Evolutionary conservation across 2,329 filamentous ascomycete genomes (phyloP), one percentile per base, ranked within the genome.

Genomic region (Leptographium wingfieldii): DNA sequence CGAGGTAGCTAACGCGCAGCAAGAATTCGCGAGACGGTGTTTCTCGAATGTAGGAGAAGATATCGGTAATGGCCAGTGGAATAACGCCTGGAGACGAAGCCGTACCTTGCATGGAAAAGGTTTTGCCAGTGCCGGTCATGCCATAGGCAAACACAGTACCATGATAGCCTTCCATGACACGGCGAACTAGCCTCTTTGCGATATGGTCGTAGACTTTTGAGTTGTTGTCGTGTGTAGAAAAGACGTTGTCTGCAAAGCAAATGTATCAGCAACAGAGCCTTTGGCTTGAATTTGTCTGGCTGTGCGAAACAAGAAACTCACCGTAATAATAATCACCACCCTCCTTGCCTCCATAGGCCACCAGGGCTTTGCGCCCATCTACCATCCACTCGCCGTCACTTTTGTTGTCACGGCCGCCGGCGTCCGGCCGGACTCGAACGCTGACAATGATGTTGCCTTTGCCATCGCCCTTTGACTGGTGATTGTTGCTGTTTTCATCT

Each of bases 101-200:
- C 12, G 94, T 99, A 67, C 94, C 94, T 76, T 99, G 94, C 94
- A 99, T 99, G 48, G 92, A 97, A 72, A 97, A 99, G 0, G 94
- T 99, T 76, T 99, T 99, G 66, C 94, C 94, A 0, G 94, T 97
- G 63, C 94, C 94, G 4, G 94, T 99, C 92, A 97, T 97, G 69
- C 94, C 94, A 71, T 99, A 99, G 22, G 92, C 92, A 71, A 99
- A 97, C 29, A 99, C 94, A 1, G 94, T 99, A 61, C 92, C 94
- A 69, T 97, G 92, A 71, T 97, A 99, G 51, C 94, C 94, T 76
- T 99, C 94, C 94, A 99, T 99, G 56, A 99, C 94, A 68, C 94
- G 82, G 66, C 94, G 87, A 55, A 99, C 94, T 57, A 99, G 79
- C 63, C 94, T 87, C 74, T 97, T 97, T 52, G 94, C 94, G 54